Evolutionary conservation across 2,329 filamentous ascomycete genomes (phyloP).

Genomic region (Pseudopyrenochaeta lycopersici): DNA sequence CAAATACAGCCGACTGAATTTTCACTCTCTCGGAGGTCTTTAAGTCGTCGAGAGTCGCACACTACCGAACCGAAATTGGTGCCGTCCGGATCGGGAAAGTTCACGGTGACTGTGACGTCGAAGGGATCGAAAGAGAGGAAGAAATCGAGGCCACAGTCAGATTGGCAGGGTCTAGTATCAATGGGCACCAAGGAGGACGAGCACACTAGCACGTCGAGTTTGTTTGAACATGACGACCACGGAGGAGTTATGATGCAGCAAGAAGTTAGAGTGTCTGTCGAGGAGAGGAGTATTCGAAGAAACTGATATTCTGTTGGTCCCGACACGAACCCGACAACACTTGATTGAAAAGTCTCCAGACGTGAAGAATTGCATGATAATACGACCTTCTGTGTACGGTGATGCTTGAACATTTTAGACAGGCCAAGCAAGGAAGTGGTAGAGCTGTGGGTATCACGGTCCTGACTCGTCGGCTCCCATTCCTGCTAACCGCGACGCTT

Average conservation of each 20-base stretch:
- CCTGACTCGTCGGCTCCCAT: no score
- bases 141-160: slow-evolving; percentile 8
- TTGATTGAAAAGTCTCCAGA: neutral
- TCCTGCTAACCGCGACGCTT: no score
- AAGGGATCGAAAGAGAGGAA: slow-evolving; percentile 10
- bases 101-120: slow-evolving; percentile 23
- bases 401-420: no score
- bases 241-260: slow-evolving; percentile 26
- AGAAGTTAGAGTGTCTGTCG: slow-evolving; percentile 26
- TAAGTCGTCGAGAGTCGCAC: slow-evolving; percentile 3
- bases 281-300: slow-evolving; percentile 5
- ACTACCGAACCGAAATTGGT: slow-evolving; percentile 15
- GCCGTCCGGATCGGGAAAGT: slow-evolving; percentile 16
- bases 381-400: no score
- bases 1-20: slow-evolving; percentile 25
- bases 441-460: no score
- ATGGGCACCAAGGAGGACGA: slow-evolving; percentile 22
- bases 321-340: neutral
- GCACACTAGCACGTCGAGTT: slow-evolving; percentile 31
- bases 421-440: no score
- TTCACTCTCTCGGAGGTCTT: slow-evolving; percentile 3
- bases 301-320: neutral
- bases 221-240: slow-evolving; percentile 17
- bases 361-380: no score
- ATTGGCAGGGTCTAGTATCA: slow-evolving; percentile 19